Conservation (phyloP, 345 rosid species). For the Xanthoceras sorbifolium region DNA sequence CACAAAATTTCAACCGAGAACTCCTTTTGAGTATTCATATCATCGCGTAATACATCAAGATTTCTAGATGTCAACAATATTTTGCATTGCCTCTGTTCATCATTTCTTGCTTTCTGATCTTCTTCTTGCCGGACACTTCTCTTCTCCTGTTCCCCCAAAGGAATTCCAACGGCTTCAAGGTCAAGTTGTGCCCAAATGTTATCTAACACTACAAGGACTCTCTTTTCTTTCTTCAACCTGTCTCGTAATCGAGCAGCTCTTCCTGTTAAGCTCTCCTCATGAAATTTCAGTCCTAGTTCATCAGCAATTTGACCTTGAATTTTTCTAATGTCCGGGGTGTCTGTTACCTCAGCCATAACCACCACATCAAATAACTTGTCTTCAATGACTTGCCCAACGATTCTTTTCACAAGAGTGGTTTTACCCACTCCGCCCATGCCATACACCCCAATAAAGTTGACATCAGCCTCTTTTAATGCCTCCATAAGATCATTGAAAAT, state of each 20-base stretch:
- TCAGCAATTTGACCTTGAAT: conserved; percentile 16
- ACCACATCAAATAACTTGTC: background rate
- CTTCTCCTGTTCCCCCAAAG: background rate
- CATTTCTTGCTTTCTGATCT: background rate
- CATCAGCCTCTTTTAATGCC: background rate
- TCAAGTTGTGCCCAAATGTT: background rate
- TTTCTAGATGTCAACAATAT: conserved; percentile 30
- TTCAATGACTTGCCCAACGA: background rate
- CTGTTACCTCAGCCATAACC: background rate
- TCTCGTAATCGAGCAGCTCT: background rate
- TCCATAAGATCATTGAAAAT: background rate
- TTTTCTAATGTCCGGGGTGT: background rate
- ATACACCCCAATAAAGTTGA: conserved; percentile 22
- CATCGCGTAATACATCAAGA: background rate
- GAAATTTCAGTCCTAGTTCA: conserved; percentile 5
- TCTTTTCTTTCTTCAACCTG: conserved; percentile 7
- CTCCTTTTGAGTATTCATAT: conserved; percentile 14
- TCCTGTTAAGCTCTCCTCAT: background rate
- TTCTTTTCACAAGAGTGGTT: conserved; percentile 17
- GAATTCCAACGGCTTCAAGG: background rate
- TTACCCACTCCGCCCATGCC: conserved; percentile 29
- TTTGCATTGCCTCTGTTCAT: conserved; percentile 14
- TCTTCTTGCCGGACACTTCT: background rate
- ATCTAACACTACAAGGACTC: background rate
- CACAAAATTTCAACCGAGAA: background rate